Conservation (phyloP, 805 yeast species). For the Candida yuanshanica region DNA sequence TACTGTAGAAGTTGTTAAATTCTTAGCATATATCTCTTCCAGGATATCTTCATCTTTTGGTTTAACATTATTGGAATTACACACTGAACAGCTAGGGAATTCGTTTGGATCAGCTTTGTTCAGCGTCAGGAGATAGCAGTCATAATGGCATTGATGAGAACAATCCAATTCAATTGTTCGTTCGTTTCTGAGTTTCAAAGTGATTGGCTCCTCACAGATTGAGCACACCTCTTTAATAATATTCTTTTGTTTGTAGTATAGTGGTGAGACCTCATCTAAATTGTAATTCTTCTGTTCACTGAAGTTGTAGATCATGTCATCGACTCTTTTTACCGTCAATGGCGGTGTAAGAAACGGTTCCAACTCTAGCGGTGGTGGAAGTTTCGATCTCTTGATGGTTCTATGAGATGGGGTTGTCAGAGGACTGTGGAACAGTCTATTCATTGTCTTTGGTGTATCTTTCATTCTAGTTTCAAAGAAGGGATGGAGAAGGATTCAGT, state of each 20-base stretch:
- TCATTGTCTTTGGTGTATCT: too few relatives aligned
- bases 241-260: conserved; percentile 6
- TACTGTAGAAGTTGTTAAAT: conserved; percentile 1
- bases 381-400: conserved; percentile 17
- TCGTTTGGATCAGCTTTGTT: conserved; percentile 13
- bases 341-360: conserved; percentile 19
- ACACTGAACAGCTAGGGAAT: conserved; percentile 25
- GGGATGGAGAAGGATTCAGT: too few relatives aligned
- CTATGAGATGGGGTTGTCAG: not conserved
- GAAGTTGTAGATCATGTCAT: not conserved
- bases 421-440: not conserved
- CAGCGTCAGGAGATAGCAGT: conserved; percentile 34
- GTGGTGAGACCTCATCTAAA: not conserved
- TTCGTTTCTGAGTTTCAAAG: conserved; percentile 37
- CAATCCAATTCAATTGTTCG: conserved; percentile 36
- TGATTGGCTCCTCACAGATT: conserved; percentile 39
- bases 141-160: conserved; percentile 38
- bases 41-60: conserved; percentile 26
- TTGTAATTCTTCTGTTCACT: not conserved
- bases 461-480: too few relatives aligned
- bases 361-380: conserved; percentile 19
- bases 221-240: conserved; percentile 30
- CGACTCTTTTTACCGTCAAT: conserved; percentile 11
- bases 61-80: conserved; percentile 15
- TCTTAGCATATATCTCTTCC: conserved; percentile 20